A percentile compares a stretch with the other conserved stretches of the same genome.
Conservation (phyloP, 2,329 filamentous ascomycete genomes). For the Botrytis fragariae region DNA sequence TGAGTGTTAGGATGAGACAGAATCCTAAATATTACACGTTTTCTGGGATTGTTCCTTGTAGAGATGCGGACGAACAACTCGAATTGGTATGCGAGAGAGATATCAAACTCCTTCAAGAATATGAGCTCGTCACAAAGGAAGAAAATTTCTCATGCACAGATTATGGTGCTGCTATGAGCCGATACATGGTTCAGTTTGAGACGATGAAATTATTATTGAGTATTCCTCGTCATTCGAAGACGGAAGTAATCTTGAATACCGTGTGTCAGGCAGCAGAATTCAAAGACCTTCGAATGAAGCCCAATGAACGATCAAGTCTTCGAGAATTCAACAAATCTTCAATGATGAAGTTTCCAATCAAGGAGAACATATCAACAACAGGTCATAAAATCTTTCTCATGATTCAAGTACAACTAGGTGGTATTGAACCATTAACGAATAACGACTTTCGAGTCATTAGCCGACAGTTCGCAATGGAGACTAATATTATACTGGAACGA, state of each 20-base stretch:
- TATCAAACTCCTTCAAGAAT: slow-evolving; percentile 61
- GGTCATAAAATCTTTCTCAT: slow-evolving; percentile 76
- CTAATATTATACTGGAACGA: slow-evolving; percentile 62
- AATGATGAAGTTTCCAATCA: slow-evolving; percentile 68
- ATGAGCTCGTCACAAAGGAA: slow-evolving; percentile 52
- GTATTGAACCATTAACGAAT: slow-evolving; percentile 58
- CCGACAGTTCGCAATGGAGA: slow-evolving; percentile 59
- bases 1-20: slow-evolving; percentile 69
- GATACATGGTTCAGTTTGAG: slow-evolving; percentile 75
- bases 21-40: slow-evolving; percentile 72
- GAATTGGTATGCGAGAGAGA: slow-evolving; percentile 69
- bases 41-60: slow-evolving; percentile 48
- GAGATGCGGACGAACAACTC: slow-evolving; percentile 60
- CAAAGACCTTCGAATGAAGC: slow-evolving; percentile 66
- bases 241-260: slow-evolving; percentile 65
- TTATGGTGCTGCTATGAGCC: slow-evolving; percentile 77
- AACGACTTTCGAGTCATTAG: slow-evolving; percentile 55
- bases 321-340: slow-evolving; percentile 69
- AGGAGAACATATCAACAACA: slow-evolving; percentile 60
- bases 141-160: slow-evolving; percentile 59
- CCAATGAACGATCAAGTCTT: slow-evolving; percentile 66
- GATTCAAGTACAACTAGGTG: slow-evolving; percentile 72
- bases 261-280: slow-evolving; percentile 71
- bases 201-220: slow-evolving; percentile 72
- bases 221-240: slow-evolving; percentile 57